Evolutionary conservation across 139 green algal genomes (phyloP).

Genomic region (Gonium pectorale): DNA sequence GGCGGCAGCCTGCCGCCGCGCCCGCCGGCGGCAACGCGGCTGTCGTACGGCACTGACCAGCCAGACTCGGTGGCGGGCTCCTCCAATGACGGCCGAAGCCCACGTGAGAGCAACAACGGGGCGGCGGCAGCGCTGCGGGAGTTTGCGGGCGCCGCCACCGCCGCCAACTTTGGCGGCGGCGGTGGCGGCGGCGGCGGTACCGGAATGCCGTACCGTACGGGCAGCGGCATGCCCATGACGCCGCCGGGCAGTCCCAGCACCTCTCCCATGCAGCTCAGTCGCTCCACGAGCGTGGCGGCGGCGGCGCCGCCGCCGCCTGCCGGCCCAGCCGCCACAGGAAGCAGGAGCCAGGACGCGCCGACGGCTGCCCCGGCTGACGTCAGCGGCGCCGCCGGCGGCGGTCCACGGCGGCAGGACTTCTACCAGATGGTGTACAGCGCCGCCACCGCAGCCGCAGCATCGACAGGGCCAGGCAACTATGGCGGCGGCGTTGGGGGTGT

Average conservation of each 20-base stretch:
- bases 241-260: conserved; percentile 17
- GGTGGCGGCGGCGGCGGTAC: neutral
- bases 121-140: neutral
- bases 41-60: too few species aligned
- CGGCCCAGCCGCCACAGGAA: neutral
- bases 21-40: too few species aligned
- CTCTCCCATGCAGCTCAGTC: conserved; percentile 9
- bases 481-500: neutral
- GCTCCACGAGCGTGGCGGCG: neutral
- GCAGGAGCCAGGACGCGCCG: neutral
- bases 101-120: too few species aligned
- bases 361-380: too few species aligned
- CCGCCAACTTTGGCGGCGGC: neutral
- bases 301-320: neutral
- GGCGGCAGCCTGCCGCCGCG: too few species aligned
- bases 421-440: conserved; percentile 11
- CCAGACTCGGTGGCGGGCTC: too few species aligned
- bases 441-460: too few species aligned
- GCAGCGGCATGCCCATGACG: conserved; percentile 20
- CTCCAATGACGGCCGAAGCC: too few species aligned
- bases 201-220: neutral
- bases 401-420: neutral
- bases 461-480: too few species aligned
- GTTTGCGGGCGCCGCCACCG: neutral
- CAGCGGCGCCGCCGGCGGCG: neutral